Evolutionary conservation across 495 filamentous ascomycete genomes (phyloP).

Genomic region (Immersiella caudata): DNA sequence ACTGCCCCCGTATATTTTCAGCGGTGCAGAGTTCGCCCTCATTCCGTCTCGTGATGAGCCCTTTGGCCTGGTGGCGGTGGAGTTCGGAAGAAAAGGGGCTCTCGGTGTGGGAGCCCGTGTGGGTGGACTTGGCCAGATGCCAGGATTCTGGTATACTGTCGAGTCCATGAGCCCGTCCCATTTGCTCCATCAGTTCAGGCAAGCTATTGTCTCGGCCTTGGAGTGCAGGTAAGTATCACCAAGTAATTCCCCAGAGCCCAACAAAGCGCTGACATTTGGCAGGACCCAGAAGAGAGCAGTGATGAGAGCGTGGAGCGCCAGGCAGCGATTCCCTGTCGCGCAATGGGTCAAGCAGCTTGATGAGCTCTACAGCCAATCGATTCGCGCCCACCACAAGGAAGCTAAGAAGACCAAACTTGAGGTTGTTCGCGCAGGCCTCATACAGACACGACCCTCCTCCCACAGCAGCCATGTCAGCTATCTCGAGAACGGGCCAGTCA

Average conservation of each 20-base stretch:
- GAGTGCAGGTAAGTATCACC: constrained; percentile 53
- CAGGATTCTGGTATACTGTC: constrained; percentile 68
- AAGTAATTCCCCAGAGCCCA: background rate
- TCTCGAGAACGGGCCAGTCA: constrained; percentile 17
- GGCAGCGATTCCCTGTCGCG: constrained; percentile 75
- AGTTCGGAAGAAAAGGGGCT: constrained; percentile 61
- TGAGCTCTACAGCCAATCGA: constrained; percentile 58
- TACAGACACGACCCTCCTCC: constrained; percentile 29
- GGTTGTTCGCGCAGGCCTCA: constrained; percentile 25
- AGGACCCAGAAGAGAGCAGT: constrained; percentile 54
- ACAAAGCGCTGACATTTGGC: constrained; percentile 19
- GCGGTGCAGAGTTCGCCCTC: constrained; percentile 73
- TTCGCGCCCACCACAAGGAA: constrained; percentile 43
- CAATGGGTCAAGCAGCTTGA: constrained; percentile 69
- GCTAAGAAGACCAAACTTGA: constrained; percentile 40
- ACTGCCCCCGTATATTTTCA: constrained; percentile 71
- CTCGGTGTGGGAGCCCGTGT: constrained; percentile 67
- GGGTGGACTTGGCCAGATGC: constrained; percentile 72
- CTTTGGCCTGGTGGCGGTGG: constrained; percentile 74
- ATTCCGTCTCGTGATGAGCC: constrained; percentile 78
- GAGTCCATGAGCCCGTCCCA: constrained; percentile 52
- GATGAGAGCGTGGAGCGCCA: constrained; percentile 76
- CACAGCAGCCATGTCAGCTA: constrained; percentile 26
- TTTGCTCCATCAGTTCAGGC: constrained; percentile 53
- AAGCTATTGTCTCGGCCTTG: constrained; percentile 67